phyloP scores from a whole-genome alignment of 2,329 filamentous ascomycete genomes.

The Botryotinia globosa region DNA sequence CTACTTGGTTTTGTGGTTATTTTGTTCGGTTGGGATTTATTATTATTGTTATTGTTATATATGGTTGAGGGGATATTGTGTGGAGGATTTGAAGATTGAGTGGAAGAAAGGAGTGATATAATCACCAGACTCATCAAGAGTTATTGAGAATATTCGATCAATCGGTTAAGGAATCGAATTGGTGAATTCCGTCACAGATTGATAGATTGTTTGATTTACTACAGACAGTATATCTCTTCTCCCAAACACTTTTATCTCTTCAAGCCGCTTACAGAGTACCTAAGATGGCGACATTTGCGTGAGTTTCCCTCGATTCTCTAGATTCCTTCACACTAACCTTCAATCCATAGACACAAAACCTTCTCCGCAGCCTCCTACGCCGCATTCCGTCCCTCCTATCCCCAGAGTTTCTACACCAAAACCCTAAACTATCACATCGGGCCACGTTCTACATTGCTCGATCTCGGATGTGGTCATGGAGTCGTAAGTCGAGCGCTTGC shows the following conservation, averaged over 20 bases:
- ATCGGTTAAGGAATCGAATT: no score
- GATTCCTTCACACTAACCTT: conserved; percentile 15
- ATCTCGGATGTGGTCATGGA: conserved; percentile 64
- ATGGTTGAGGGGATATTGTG: no score
- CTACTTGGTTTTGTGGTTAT: no score
- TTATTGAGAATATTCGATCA: not conserved
- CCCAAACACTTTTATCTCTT: not conserved
- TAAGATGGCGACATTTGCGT: conserved; percentile 51
- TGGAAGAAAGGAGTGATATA: not conserved
- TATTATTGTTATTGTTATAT: no score
- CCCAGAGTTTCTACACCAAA: conserved; percentile 52
- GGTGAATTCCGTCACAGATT: not conserved
- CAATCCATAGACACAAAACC: conserved; percentile 47
- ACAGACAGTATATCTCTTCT: not conserved
- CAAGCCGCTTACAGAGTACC: not conserved
- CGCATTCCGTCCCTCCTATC: conserved; percentile 58
- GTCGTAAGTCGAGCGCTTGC: conserved; percentile 54
- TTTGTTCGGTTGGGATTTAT: no score
- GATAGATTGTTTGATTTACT: not conserved
- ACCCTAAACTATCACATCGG: conserved; percentile 53
- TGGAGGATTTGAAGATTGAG: not conserved
- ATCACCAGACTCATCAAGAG: not conserved
- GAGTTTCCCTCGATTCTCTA: conserved; percentile 30
- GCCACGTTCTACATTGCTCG: conserved; percentile 44
- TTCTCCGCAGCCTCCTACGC: conserved; percentile 59